Percentiles rank a stretch among this genome's conserved stretches.
These are phyloP conservation scores for Pichia sp. DNA, from an alignment of 1,139 yeast species.

Conservation along the genomic window DNA sequence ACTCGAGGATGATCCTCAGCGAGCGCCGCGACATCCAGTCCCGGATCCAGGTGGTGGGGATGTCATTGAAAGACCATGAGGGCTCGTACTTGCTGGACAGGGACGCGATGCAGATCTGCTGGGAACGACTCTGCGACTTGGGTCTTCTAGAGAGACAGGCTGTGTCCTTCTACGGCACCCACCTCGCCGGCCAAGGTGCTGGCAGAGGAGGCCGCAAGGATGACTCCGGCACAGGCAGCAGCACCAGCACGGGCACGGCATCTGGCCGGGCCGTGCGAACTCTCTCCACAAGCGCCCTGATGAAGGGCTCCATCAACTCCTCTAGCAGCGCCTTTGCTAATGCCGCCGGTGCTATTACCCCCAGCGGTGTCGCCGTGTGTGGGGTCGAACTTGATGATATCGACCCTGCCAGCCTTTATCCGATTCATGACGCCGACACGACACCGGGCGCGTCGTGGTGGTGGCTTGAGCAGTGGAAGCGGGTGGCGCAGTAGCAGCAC, in stretches of 20 bases:
- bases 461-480: background rate
- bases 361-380: constrained; percentile 12
- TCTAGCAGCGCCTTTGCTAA: background rate
- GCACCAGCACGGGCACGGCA: background rate
- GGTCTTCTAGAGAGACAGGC: constrained; percentile 20
- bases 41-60: constrained; percentile 21
- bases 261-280: background rate
- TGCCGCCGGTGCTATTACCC: constrained; percentile 9
- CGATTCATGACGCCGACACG: background rate
- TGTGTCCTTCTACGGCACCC: background rate
- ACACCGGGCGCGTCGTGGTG: constrained; percentile 1
- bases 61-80: constrained; percentile 13
- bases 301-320: background rate
- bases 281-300: background rate
- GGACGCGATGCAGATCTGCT: constrained; percentile 25
- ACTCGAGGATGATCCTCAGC: constrained; percentile 48
- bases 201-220: background rate
- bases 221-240: background rate
- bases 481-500: background rate
- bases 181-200: background rate
- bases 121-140: constrained; percentile 27
- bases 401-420: background rate
- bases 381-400: constrained; percentile 14
- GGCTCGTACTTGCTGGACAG: constrained; percentile 16
- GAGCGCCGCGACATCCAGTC: constrained; percentile 42